These are phyloP conservation scores for Ambrosia hybrid DNA, from an alignment of 140 eudicot genomes.

Conservation along the genomic window DNA sequence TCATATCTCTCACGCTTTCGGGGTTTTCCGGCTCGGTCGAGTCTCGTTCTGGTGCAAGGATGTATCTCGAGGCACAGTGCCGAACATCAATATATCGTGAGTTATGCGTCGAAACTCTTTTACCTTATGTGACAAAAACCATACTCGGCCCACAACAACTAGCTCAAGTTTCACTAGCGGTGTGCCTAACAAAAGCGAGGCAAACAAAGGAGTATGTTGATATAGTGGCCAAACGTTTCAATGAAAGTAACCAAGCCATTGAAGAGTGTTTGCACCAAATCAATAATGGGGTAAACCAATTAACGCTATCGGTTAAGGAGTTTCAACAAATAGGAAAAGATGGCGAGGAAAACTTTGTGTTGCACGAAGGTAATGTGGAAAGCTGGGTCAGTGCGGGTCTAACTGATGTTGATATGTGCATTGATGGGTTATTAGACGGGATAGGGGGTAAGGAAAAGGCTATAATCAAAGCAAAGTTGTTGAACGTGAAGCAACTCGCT, in stretches of 20 bases:
- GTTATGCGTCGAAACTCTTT: constrained; percentile 47
- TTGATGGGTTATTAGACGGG: constrained; percentile 51
- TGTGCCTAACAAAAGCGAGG: constrained; percentile 44
- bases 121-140: constrained; percentile 24
- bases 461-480: constrained; percentile 49
- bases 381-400: constrained; percentile 80
- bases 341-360: constrained; percentile 37
- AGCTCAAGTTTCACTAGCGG: constrained; percentile 50
- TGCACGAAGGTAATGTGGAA: constrained; percentile 61
- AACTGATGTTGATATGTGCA: constrained; percentile 54
- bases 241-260: constrained; percentile 27
- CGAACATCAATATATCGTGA: constrained; percentile 39
- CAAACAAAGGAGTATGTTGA: constrained; percentile 41
- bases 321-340: constrained; percentile 30
- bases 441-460: constrained; percentile 44
- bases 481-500: constrained; percentile 60
- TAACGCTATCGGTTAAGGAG: constrained; percentile 56
- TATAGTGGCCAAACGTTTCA: constrained; percentile 39
- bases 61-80: constrained; percentile 51
- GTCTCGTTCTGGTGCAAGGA: constrained; percentile 46
- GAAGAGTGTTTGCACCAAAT: constrained; percentile 55
- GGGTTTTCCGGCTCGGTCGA: constrained; percentile 18
- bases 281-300: constrained; percentile 50
- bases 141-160: constrained; percentile 42
- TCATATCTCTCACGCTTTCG: constrained; percentile 38